A percentile compares a stretch with the other conserved stretches of the same genome.
Conservation (phyloP, 2,329 filamentous ascomycete species). For the Aspergillus fumigatiaffinis region DNA sequence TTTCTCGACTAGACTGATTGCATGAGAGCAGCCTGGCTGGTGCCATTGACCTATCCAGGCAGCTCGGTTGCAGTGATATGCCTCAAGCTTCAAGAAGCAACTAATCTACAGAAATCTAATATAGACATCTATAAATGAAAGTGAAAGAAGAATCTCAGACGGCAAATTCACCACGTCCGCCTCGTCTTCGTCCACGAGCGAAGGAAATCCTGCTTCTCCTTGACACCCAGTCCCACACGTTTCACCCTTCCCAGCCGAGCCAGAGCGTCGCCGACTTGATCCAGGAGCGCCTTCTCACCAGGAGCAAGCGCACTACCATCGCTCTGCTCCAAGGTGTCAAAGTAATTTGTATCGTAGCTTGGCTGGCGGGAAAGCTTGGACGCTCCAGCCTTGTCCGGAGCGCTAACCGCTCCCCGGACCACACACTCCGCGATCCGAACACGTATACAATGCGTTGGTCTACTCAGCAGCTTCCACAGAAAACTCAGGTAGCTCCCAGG, state of each 20-base stretch:
- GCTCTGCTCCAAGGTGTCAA: constrained; percentile 41
- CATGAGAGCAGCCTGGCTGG: too few species aligned
- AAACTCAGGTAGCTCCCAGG: constrained; percentile 70
- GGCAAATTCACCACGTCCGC: constrained; percentile 20
- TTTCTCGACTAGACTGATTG: not conserved
- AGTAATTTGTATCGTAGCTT: constrained; percentile 44
- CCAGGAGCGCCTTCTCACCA: constrained; percentile 68
- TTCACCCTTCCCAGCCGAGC: constrained; percentile 86
- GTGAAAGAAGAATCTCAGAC: not conserved
- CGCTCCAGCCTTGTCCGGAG: constrained; percentile 1
- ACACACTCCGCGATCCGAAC: constrained; percentile 83
- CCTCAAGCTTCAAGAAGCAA: not conserved
- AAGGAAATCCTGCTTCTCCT: constrained; percentile 80
- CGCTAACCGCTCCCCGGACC: constrained; percentile 22
- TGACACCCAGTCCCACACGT: constrained; percentile 76
- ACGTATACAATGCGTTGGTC: constrained; percentile 82
- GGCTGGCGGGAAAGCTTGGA: constrained; percentile 20
- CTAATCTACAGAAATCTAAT: not conserved
- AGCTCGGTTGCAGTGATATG: not conserved
- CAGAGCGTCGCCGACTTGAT: constrained; percentile 77
- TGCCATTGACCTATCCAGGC: too few species aligned
- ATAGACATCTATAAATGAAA: not conserved
- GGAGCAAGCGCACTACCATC: constrained; percentile 31
- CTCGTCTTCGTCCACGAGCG: constrained; percentile 58
- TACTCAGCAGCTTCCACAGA: constrained; percentile 79